Evolutionary conservation across 2,329 filamentous ascomycete genomes (phyloP), one percentile per base, ranked within the genome.

Genomic region (Ceratocystis albifundus): DNA sequence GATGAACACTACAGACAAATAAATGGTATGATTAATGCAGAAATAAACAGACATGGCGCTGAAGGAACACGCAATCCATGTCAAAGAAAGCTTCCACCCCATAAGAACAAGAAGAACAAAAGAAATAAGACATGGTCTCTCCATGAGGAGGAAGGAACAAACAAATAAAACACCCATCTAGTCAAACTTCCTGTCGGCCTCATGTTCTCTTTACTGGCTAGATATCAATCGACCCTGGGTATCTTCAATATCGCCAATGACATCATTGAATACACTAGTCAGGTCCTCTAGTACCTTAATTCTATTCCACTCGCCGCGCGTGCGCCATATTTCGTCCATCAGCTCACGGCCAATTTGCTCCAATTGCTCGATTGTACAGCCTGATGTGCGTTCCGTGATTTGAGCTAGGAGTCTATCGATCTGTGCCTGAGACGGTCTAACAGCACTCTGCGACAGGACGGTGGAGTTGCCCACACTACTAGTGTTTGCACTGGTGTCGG

Each of bases 291-390:
- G 80, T 15, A 96, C 91, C 71, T 81, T 80, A 71, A 85, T 87
- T 55, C 94, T 84, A 75, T 99, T 94, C 84, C 89, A 94, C 72
- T 95, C 87, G 61, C 84, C 82, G 62, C 91, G 83, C 68, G 82
- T 83, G 68, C 81, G 81, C 94, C 94, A 99, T 57, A 97, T 83
- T 69, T 87, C 85, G 68, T 93, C 88, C 93, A 97, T 97, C 69
- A 97, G 79, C 70, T 88, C 85, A 6, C 91, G 87, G 74, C 92
- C 92, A 74, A 96, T 87, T 75, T 97, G 93, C 78, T 97, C 93
- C 22, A 99, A 79, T 75, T 99, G 93, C 76, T 99, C 94, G 64
- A 99, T 89, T 0, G 87, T 89, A 74, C 89, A 89, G 0, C 89
- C 90, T 22, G 84, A 86, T 1, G 89, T 93, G 57, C 81, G 79